These are phyloP conservation scores for Neurospora terricola DNA, from an alignment of 495 filamentous ascomycete species.

Conservation along the genomic window DNA sequence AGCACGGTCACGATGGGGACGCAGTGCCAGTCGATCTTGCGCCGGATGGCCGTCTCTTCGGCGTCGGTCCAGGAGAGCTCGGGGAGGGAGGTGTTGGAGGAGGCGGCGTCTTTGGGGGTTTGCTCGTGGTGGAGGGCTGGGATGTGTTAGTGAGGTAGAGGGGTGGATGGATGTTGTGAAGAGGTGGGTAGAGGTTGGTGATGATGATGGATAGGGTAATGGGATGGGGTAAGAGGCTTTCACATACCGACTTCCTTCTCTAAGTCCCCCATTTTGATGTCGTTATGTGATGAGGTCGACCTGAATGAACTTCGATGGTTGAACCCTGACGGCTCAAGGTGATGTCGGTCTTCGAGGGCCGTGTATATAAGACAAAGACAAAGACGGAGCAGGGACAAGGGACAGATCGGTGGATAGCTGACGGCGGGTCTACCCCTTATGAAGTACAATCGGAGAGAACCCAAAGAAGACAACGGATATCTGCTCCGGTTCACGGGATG, in stretches of 20 bases:
- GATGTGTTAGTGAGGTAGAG: background rate
- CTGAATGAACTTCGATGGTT: background rate
- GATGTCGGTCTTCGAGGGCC: background rate
- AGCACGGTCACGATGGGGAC: slow-evolving; percentile 44
- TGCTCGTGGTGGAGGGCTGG: background rate
- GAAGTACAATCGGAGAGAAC: background rate
- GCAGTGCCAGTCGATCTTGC: slow-evolving; percentile 41
- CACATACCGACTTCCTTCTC: background rate
- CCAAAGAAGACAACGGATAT: background rate
- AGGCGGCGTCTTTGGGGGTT: background rate
- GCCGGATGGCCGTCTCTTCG: slow-evolving; percentile 41
- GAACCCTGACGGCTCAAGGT: background rate
- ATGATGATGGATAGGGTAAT: background rate
- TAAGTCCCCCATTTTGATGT: background rate
- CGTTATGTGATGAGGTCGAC: background rate
- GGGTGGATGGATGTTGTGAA: background rate
- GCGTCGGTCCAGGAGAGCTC: slow-evolving; percentile 35
- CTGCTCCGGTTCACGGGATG: background rate
- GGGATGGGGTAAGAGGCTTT: background rate
- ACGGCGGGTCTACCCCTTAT: background rate
- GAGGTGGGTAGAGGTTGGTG: background rate
- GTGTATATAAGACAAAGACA: background rate
- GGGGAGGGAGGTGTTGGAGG: slow-evolving; percentile 10
- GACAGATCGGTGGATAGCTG: background rate
- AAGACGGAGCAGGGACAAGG: background rate